Evolutionary conservation across 345 rosid genomes (phyloP).

Genomic region (Gossypium rotundifolium): DNA sequence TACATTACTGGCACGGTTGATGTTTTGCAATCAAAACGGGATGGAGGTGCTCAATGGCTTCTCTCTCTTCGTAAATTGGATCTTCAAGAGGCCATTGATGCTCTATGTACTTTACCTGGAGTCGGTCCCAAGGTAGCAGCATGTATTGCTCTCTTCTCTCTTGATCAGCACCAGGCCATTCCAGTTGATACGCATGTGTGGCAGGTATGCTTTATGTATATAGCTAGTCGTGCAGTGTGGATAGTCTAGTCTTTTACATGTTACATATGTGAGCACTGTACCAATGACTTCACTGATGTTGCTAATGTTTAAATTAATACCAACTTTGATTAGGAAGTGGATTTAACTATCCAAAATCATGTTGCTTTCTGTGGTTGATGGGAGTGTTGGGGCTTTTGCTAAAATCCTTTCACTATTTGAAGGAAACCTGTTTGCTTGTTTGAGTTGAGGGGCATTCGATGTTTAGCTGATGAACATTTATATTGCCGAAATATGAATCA

Average conservation of each 20-base stretch:
- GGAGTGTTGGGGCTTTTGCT: neutral
- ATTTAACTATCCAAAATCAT: neutral
- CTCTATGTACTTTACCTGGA: slow-evolving; percentile 81
- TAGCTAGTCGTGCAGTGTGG: neutral
- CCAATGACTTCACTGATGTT: neutral
- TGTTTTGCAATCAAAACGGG: slow-evolving; percentile 63
- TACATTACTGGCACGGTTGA: slow-evolving; percentile 62
- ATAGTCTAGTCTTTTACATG: neutral
- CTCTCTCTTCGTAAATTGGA: slow-evolving; percentile 65
- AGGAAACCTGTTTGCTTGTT: neutral
- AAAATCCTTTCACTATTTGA: neutral
- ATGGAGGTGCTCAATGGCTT: slow-evolving; percentile 81
- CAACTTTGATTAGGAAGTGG: neutral
- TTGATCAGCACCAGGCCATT: slow-evolving; percentile 87
- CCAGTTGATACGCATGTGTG: slow-evolving; percentile 98
- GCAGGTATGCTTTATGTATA: slow-evolving; percentile 46
- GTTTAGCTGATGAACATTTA: no score
- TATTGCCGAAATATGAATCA: neutral
- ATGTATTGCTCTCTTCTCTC: slow-evolving; percentile 87
- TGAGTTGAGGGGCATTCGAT: neutral
- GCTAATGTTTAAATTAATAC: neutral
- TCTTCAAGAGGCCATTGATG: slow-evolving; percentile 53
- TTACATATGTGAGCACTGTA: neutral
- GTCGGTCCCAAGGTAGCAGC: slow-evolving; percentile 96
- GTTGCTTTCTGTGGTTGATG: neutral